These are phyloP conservation scores for Primulina huaijiensis DNA, from an alignment of 257 asterid genomes.

Conservation along the genomic window DNA sequence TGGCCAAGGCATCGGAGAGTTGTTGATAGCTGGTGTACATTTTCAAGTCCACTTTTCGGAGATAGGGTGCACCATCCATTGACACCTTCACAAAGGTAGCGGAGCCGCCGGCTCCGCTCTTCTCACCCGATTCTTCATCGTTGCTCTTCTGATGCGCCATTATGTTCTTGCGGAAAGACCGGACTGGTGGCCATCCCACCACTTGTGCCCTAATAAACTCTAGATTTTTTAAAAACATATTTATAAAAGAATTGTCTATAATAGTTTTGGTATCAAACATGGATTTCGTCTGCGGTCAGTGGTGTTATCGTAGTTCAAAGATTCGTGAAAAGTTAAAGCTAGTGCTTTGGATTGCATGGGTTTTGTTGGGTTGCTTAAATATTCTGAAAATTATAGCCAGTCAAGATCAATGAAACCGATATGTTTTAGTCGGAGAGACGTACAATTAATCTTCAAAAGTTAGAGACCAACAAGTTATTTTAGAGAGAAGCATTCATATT, in stretches of 20 bases:
- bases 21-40: constrained; percentile 40
- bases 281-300: background rate
- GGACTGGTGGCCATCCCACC: constrained; percentile 95
- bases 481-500: background rate
- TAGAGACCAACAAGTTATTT: too few species aligned
- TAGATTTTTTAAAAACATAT: background rate
- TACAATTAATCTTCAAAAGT: too few species aligned
- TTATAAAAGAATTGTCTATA: background rate
- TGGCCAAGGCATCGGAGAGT: constrained; percentile 49
- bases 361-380: too few species aligned
- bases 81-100: constrained; percentile 51
- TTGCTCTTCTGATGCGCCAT: constrained; percentile 42
- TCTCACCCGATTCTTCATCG: constrained; percentile 28
- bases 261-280: background rate
- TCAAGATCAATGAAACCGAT: too few species aligned
- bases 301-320: background rate
- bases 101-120: constrained; percentile 27
- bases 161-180: constrained; percentile 73
- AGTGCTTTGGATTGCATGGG: background rate
- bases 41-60: constrained; percentile 50
- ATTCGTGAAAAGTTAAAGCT: background rate
- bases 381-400: too few species aligned
- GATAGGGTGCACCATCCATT: constrained; percentile 55
- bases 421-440: too few species aligned
- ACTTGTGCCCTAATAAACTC: constrained; percentile 64